A percentile compares a stretch with the other conserved stretches of the same genome.
phyloP scores from a whole-genome alignment of 2,329 filamentous ascomycete genomes.

The Penicillium janthinellum region DNA sequence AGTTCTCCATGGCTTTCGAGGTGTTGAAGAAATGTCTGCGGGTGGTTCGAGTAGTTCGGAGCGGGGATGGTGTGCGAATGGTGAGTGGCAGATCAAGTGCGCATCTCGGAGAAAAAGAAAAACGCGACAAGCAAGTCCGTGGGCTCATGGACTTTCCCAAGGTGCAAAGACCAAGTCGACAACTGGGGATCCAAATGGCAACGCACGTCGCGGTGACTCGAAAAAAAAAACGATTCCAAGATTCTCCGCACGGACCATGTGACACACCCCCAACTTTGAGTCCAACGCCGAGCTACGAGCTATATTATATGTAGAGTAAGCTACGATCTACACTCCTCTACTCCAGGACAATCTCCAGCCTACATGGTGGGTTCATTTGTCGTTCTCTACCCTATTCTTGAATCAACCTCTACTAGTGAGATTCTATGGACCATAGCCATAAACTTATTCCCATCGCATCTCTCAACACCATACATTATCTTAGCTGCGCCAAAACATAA shows the following conservation, averaged over 20 bases:
- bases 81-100: conserved; percentile 7
- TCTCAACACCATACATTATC: neutral
- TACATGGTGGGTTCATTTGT: too few relatives aligned
- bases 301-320: too few relatives aligned
- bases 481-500: neutral
- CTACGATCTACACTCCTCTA: too few relatives aligned
- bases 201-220: neutral
- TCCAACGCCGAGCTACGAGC: neutral
- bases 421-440: neutral
- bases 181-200: neutral
- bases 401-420: too few relatives aligned
- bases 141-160: conserved; percentile 18
- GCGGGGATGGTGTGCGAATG: conserved; percentile 4
- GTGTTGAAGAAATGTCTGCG: conserved; percentile 14
- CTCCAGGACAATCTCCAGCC: too few relatives aligned
- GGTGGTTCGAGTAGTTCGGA: neutral
- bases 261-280: neutral
- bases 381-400: too few relatives aligned
- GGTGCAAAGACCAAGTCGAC: neutral
- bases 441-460: neutral
- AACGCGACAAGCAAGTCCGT: conserved; percentile 3
- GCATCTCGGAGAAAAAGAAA: conserved; percentile 13
- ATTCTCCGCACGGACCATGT: conserved; percentile 25
- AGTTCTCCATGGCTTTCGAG: conserved; percentile 24
- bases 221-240: conserved; percentile 19